Evolutionary conservation across 1,139 yeast genomes (phyloP).

Genomic region (Groenewaldozyma sp.): DNA sequence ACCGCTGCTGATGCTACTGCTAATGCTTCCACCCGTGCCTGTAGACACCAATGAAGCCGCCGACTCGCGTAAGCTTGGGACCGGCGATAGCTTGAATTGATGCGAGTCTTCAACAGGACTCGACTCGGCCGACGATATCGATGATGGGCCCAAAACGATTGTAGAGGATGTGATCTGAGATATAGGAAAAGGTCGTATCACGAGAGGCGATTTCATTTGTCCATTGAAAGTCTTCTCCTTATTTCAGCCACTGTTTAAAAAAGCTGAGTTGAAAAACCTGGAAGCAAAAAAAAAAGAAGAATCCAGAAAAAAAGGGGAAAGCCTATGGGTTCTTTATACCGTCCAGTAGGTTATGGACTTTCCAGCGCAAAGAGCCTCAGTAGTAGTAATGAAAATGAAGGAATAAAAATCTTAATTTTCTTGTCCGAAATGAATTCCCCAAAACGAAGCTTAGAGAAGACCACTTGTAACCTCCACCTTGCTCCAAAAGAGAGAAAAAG

Average conservation of each 20-base stretch:
- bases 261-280: neutral
- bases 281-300: conserved; percentile 1
- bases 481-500: too few species aligned
- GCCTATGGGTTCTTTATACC: neutral
- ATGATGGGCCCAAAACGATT: conserved; percentile 18
- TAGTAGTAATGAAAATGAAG: neutral
- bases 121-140: neutral
- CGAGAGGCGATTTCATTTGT: conserved; percentile 7
- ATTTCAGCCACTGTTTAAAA: neutral
- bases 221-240: too few species aligned
- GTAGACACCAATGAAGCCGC: too few species aligned
- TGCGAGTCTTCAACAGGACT: neutral
- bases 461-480: too few species aligned
- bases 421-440: too few species aligned
- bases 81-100: neutral
- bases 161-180: conserved; percentile 21
- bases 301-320: neutral
- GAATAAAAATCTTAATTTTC: too few species aligned
- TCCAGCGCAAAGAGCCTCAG: too few species aligned
- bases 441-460: too few species aligned
- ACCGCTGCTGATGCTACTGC: too few species aligned
- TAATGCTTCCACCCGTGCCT: too few species aligned
- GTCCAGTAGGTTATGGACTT: too few species aligned
- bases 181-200: conserved; percentile 17
- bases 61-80: too few species aligned